Percentiles rank a stretch among this genome's conserved stretches.
These are phyloP conservation scores for Linaria vulgaris DNA, from an alignment of 257 asterid genomes.

Conservation along the genomic window DNA sequence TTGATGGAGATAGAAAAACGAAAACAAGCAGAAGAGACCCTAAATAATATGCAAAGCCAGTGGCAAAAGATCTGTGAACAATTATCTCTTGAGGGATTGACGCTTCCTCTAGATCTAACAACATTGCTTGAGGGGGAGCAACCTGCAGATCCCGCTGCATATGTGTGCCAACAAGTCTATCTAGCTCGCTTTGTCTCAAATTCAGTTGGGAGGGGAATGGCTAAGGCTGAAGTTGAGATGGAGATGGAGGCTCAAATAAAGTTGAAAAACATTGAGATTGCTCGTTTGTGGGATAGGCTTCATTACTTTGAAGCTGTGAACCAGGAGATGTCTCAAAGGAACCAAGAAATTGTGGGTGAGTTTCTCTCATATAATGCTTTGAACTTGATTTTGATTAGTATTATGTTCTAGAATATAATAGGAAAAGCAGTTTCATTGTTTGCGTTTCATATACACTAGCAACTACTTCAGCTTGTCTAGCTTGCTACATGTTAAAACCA, in stretches of 20 bases:
- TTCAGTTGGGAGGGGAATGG: conserved; percentile 81
- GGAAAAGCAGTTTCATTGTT: no score
- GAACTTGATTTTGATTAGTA: neutral
- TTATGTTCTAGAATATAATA: no score
- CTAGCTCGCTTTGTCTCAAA: conserved; percentile 67
- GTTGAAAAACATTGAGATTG: conserved; percentile 72
- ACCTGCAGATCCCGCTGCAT: conserved; percentile 47
- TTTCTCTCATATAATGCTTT: conserved; percentile 20
- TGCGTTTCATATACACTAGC: no score
- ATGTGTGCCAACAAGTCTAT: conserved; percentile 59
- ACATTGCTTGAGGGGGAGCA: conserved; percentile 47
- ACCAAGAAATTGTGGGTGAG: conserved; percentile 93
- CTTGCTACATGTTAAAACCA: no score
- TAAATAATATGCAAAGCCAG: conserved; percentile 48
- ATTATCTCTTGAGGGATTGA: conserved; percentile 63
- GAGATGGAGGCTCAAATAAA: conserved; percentile 84
- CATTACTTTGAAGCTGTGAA: conserved; percentile 90
- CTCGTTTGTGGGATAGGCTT: conserved; percentile 82
- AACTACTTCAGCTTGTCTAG: no score
- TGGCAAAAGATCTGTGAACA: conserved; percentile 67
- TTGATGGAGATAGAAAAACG: conserved; percentile 85
- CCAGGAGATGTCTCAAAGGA: conserved; percentile 95
- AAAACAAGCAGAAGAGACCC: conserved; percentile 80
- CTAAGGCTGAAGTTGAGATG: conserved; percentile 84
- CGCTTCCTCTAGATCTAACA: conserved; percentile 55